Base-by-base conservation (phyloP, 441 rosid genomes). In the Populus hybrid region DNA sequence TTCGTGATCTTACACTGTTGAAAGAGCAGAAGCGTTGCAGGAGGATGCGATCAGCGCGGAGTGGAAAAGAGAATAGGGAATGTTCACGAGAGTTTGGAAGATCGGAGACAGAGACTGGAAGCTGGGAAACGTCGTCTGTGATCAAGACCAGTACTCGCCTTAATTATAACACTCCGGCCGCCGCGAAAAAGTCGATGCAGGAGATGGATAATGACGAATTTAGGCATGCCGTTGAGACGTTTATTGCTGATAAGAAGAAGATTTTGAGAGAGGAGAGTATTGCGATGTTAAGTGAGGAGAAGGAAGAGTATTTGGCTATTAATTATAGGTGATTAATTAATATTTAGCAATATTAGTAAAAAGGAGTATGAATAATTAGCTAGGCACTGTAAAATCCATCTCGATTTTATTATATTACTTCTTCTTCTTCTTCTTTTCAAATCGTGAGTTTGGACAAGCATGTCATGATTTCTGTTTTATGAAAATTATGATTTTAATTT, bases 151-250 rank as follows among this genome's bases (percentile, higher is more conserved):
- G 61, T 53, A 18, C n/a, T 50, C 56, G 61, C 61, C n/a, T 18
- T 53, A 53, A 53, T 53, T 6, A 53, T 53, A 53, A 18, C 9
- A 4, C 11, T 9, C 35, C 2, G 78, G 56, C 69, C 69, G 61
- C 61, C 33, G 69, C 77, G 65, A 78, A 78, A 76, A 84, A 77
- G 38, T 81, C 88, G 16, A 84, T 90, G 64, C 87, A 84, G 66
- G 86, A 85, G 6, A 36, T 89, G 84, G 84, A 88, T 81, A 82
- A 21, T 24, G 91, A 90, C 59, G 91, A 92, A 71, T 85, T 89
- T 74, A 89, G 79, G 69, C 64, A 6, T 77, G 77, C 80, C 10
- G 78, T 92, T 11, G 94, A 90, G 79, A 80, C 77, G 4, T 90
- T 81, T 75, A 90, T 90, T 29, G 82, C 80, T 23, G 61, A 73